A percentile compares a stretch with the other conserved stretches of the same genome.
These are phyloP conservation scores for Arthrobotrys iridis DNA, from an alignment of 2,329 filamentous ascomycete species.

Conservation along the genomic window DNA sequence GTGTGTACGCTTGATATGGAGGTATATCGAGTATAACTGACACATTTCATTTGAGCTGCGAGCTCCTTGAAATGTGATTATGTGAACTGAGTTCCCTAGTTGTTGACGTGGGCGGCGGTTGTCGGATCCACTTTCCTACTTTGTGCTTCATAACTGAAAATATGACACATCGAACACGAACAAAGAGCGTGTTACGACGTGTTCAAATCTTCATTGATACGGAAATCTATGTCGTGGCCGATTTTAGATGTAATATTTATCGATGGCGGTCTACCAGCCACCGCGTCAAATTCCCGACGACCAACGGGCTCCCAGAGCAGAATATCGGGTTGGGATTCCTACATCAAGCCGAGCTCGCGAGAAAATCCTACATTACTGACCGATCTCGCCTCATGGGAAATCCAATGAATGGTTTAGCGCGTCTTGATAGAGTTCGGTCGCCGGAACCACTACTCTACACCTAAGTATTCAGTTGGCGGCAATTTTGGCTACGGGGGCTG, in stretches of 20 bases:
- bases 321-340: too few species aligned
- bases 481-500: too few species aligned
- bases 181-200: neutral
- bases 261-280: neutral
- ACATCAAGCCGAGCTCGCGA: too few species aligned
- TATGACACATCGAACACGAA: slow-evolving; percentile 3
- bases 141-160: neutral
- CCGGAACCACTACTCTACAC: too few species aligned
- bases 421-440: too few species aligned
- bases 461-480: too few species aligned
- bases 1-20: too few species aligned
- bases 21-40: too few species aligned
- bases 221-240: neutral
- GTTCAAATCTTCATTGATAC: neutral
- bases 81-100: neutral
- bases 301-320: too few species aligned
- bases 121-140: slow-evolving; percentile 9
- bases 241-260: neutral
- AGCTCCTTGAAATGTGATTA: neutral
- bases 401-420: too few species aligned
- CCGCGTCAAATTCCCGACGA: neutral
- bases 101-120: neutral
- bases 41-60: neutral
- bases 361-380: too few species aligned
- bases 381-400: too few species aligned